These are phyloP conservation scores for Dactylonectria estremocensis DNA, from an alignment of 2,329 filamentous ascomycete species.

Conservation along the genomic window DNA sequence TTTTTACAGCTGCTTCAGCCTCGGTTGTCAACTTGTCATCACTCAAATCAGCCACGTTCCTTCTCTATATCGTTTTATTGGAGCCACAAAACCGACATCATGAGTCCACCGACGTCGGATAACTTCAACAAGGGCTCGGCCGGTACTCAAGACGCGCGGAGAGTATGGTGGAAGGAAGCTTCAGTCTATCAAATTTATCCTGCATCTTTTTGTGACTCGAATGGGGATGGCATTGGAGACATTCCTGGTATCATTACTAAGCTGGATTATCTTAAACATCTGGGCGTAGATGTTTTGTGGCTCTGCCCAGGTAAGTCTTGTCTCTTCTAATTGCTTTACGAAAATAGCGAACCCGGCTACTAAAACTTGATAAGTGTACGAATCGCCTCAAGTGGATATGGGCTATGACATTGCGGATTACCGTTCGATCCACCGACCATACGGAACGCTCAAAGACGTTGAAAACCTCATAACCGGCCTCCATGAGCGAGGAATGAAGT, in stretches of 20 bases:
- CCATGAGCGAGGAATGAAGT: conserved; percentile 75
- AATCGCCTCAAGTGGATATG: conserved; percentile 46
- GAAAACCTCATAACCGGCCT: conserved; percentile 73
- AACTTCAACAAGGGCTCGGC: too few species aligned
- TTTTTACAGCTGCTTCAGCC: too few species aligned
- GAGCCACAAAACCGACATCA: too few species aligned
- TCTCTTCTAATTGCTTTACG: too few species aligned
- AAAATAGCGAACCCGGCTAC: too few species aligned
- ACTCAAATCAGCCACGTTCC: too few species aligned
- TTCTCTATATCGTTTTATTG: too few species aligned
- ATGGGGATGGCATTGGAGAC: conserved; percentile 69
- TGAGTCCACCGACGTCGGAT: too few species aligned
- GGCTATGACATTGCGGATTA: conserved; percentile 82
- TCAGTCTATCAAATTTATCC: conserved; percentile 75
- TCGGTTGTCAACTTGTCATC: too few species aligned
- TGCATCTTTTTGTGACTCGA: conserved; percentile 73
- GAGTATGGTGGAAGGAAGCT: conserved; percentile 77
- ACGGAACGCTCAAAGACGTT: conserved; percentile 78
- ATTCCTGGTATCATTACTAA: conserved; percentile 70
- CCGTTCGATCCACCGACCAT: conserved; percentile 74
- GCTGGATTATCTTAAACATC: conserved; percentile 68
- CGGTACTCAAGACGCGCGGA: too few species aligned
- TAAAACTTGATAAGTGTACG: too few species aligned
- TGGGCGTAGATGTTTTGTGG: conserved; percentile 74
- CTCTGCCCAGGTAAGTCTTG: conserved; percentile 55